These are phyloP conservation scores for Toxicodendron radicans DNA, from an alignment of 345 rosid species.

Conservation along the genomic window DNA sequence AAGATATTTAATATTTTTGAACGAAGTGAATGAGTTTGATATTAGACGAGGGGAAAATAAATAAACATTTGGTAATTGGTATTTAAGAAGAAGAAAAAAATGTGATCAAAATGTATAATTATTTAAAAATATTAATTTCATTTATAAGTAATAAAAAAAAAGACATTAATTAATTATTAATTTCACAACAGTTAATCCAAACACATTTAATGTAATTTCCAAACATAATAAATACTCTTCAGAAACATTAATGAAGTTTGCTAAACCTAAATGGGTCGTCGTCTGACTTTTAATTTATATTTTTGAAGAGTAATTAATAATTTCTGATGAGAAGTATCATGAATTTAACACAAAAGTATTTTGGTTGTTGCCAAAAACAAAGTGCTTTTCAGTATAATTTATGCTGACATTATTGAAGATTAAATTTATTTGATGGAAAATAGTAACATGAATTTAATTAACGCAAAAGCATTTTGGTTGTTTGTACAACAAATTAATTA, in stretches of 20 bases:
- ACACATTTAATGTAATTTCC: background rate
- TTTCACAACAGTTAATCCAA: background rate
- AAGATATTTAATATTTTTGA: too few species aligned
- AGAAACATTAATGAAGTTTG: slow-evolving; percentile 10
- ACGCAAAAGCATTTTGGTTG: background rate
- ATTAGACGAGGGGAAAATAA: too few species aligned
- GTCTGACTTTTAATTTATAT: background rate
- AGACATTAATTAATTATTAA: too few species aligned
- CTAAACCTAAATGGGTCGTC: background rate
- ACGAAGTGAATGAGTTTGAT: too few species aligned
- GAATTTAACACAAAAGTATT: slow-evolving; percentile 12
- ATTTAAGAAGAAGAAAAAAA: too few species aligned
- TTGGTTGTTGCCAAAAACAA: background rate
- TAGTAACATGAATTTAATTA: background rate
- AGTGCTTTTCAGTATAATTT: slow-evolving; percentile 1
- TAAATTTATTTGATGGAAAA: background rate
- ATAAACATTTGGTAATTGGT: too few species aligned
- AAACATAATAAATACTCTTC: background rate
- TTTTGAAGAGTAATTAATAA: background rate
- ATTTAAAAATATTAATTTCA: too few species aligned
- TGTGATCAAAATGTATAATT: too few species aligned
- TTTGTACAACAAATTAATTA: background rate
- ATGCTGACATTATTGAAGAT: background rate
- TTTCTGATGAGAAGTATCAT: background rate
- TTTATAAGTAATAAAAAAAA: too few species aligned